Conservation (phyloP, 768 basidiomycete species). For the Scleroderma citrinum region DNA sequence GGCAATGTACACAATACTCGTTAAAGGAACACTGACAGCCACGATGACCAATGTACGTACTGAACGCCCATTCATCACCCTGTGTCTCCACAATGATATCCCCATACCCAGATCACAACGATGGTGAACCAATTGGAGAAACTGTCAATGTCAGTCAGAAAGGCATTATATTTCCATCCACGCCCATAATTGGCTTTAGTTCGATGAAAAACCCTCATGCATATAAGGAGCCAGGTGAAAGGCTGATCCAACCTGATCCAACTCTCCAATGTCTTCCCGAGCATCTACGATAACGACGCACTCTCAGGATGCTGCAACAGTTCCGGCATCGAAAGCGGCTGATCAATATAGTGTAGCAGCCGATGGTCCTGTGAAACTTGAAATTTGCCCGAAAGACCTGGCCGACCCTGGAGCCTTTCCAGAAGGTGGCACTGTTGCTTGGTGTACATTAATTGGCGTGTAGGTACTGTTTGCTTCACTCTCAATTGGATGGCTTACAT, state of each 20-base stretch:
- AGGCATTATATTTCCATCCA: background rate
- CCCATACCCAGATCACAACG: background rate
- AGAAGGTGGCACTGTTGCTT: constrained; percentile 23
- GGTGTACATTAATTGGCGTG: constrained; percentile 20
- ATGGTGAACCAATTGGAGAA: background rate
- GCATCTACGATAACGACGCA: constrained; percentile 1
- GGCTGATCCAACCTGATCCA: too few species aligned
- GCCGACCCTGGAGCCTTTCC: constrained; percentile 16
- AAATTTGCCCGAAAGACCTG: too few species aligned
- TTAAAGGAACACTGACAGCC: too few species aligned
- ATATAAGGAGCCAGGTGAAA: background rate
- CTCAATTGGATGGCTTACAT: too few species aligned
- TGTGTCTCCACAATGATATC: too few species aligned
- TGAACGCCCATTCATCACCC: background rate
- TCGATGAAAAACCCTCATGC: background rate
- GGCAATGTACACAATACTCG: too few species aligned
- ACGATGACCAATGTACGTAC: too few species aligned
- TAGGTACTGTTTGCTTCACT: constrained; percentile 2
- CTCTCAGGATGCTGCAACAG: background rate
- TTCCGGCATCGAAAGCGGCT: background rate
- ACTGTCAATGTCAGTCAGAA: background rate
- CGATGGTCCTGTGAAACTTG: background rate
- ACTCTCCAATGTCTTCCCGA: constrained; percentile 5
- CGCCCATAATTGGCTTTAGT: background rate
- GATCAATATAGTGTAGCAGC: background rate